Percentiles rank a stretch among this genome's conserved stretches.
Evolutionary conservation across 805 yeast species (phyloP).

Genomic region (Candida ficus): DNA sequence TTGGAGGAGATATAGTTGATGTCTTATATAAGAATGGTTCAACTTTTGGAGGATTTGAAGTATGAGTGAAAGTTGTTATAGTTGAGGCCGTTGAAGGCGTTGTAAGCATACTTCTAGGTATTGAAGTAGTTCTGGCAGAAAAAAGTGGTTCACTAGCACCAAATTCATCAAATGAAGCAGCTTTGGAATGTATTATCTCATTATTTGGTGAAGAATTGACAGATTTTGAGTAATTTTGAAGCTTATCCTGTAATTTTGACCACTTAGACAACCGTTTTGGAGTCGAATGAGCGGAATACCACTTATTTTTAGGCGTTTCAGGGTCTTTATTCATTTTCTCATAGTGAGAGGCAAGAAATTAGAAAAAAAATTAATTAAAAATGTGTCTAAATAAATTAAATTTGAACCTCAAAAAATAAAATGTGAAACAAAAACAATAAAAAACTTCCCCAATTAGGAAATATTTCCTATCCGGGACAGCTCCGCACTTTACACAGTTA

Average conservation of each 20-base stretch:
- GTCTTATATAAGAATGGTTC: conserved; percentile 15
- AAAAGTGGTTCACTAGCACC: neutral
- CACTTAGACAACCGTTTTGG: conserved; percentile 13
- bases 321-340: conserved; percentile 6
- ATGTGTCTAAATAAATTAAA: no score
- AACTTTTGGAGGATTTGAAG: conserved; percentile 14
- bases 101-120: conserved; percentile 10
- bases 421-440: neutral
- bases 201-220: conserved; percentile 2
- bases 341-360: no score
- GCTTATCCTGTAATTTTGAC: conserved; percentile 21
- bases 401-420: neutral
- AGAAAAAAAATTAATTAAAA: neutral
- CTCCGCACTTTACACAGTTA: neutral
- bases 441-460: neutral
- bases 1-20: conserved; percentile 6
- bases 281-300: neutral
- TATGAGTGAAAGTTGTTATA: neutral
- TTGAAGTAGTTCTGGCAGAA: conserved; percentile 17
- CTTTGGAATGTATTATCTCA: neutral
- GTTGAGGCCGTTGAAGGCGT: conserved; percentile 3
- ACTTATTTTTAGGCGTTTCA: neutral
- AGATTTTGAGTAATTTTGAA: conserved; percentile 7
- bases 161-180: neutral
- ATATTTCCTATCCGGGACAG: neutral